Percentiles rank a stretch among this genome's conserved stretches.
Conservation (phyloP, 768 basidiomycete genomes). For the Galerina marginata region DNA sequence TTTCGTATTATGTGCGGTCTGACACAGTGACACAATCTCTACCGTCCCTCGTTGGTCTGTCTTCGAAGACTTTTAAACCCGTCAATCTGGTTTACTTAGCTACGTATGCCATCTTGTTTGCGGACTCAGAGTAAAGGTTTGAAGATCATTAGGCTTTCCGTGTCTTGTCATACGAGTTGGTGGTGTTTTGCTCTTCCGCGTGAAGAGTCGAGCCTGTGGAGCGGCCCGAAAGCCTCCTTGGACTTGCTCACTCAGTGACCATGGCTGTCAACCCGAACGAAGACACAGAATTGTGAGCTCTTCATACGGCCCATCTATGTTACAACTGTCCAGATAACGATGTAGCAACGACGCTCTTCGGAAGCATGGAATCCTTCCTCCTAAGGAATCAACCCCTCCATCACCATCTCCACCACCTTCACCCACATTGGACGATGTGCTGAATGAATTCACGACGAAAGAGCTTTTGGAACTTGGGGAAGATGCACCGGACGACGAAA, state of each 20-base stretch:
- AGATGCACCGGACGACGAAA: slow-evolving; percentile 77
- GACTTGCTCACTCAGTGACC: not conserved
- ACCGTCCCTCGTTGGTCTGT: no score
- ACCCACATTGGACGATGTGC: slow-evolving; percentile 63
- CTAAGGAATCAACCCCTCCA: slow-evolving; percentile 66
- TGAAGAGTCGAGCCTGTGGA: no score
- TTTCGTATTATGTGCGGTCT: no score
- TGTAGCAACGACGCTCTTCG: slow-evolving; percentile 90
- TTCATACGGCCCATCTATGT: not conserved
- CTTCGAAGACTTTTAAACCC: no score
- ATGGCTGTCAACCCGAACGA: slow-evolving; percentile 85
- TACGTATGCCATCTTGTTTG: no score
- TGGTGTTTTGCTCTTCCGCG: no score
- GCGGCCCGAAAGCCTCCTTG: no score
- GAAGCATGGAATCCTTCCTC: slow-evolving; percentile 91
- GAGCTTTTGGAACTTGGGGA: slow-evolving; percentile 75
- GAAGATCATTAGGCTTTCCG: no score
- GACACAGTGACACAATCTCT: no score
- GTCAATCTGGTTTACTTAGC: no score
- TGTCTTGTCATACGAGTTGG: no score
- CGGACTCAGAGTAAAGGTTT: no score
- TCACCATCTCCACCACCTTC: slow-evolving; percentile 82
- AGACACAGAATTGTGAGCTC: slow-evolving; percentile 93
- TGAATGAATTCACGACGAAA: slow-evolving; percentile 45
- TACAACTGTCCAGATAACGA: not conserved